Evolutionary conservation across 176 grass and related monocot genomes (phyloP).

Genomic region (Neostapfia colusana): DNA sequence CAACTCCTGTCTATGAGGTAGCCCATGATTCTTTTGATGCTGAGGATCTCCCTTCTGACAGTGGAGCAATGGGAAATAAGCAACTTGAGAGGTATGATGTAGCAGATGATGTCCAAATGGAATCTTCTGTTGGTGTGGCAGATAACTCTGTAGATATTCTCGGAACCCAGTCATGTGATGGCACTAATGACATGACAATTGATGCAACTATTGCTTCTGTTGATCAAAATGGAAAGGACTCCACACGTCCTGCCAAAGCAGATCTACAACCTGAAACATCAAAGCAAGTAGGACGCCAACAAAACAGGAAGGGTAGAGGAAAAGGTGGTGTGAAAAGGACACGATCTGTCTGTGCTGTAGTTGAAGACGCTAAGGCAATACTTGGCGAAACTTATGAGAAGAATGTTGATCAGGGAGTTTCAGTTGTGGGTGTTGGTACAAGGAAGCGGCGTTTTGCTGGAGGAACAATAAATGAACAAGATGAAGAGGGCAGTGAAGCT

Average conservation of each 20-base stretch:
- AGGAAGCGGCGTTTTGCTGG: constrained; percentile 63
- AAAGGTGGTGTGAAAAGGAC: constrained; percentile 59
- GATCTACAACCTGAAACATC: constrained; percentile 51
- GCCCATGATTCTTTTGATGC: constrained; percentile 49
- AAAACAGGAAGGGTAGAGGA: constrained; percentile 43
- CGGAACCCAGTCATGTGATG: constrained; percentile 40
- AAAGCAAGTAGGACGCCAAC: constrained; percentile 45
- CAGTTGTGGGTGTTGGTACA: constrained; percentile 42
- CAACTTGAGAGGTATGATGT: constrained; percentile 42
- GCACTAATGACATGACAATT: constrained; percentile 27
- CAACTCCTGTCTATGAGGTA: constrained; percentile 65
- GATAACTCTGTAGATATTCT: constrained; percentile 49
- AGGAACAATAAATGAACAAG: constrained; percentile 52
- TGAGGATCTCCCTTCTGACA: constrained; percentile 42
- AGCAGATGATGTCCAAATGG: constrained; percentile 54
- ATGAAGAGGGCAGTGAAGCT: constrained; percentile 66
- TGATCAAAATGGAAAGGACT: constrained; percentile 60
- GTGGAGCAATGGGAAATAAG: constrained; percentile 48
- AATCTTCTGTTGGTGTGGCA: constrained; percentile 67
- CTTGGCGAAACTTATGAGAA: constrained; percentile 53
- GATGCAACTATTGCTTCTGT: constrained; percentile 43
- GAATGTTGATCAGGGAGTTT: constrained; percentile 52
- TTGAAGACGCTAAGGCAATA: constrained; percentile 79
- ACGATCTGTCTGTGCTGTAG: constrained; percentile 55
- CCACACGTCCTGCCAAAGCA: constrained; percentile 34